Evolutionary conservation across 306 rosid genomes (phyloP), one percentile per base, ranked within the genome.

Genomic region (Malus sylvestris): DNA sequence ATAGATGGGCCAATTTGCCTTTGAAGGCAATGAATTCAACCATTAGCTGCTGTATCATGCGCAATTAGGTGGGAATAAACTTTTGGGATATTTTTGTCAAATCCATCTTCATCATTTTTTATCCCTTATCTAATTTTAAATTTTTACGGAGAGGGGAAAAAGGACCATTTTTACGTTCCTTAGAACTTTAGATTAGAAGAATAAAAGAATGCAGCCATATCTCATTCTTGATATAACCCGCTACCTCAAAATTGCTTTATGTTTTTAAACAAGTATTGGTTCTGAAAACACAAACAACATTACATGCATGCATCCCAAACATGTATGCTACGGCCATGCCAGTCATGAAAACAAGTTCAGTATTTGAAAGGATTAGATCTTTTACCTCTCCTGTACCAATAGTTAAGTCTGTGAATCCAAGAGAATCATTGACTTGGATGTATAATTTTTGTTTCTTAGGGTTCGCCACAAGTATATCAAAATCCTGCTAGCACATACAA

Each of bases 301-400:
- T 29, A 16, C 19, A 55, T 20, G 53, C 76, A 72, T 55, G 52
- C 30, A 55, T 35, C 66, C 33, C 33, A 25, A 49, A 25, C 25
- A 42, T 18, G 51, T 40, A 42, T 59, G 27, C 77, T 42, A 42
- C 45, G 29, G 27, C 57, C 68, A 73, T 10, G 58, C 58, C 40
- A 23, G 60, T 60, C 58, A 10, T 5, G 18, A 42, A 38, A 42
- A 59, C 44, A 4, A 29, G 29, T 74, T 29, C 64, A 55, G 66
- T 49, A 60, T 11, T 5, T 29, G 16, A 30, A 60, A 32, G 59
- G 67, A 72, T 42, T 30, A 22, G 68, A 51, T 45, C 16, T 69
- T 83, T 81, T 80, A 96, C 99, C 98, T 96, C 99, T 81, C 91
- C 98, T 1, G 88, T 65, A 71, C 99, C 99, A 71, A 91, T 83